Evolutionary conservation across 176 grass and related monocot species (phyloP).

Genomic region (Oryza meyeriana): DNA sequence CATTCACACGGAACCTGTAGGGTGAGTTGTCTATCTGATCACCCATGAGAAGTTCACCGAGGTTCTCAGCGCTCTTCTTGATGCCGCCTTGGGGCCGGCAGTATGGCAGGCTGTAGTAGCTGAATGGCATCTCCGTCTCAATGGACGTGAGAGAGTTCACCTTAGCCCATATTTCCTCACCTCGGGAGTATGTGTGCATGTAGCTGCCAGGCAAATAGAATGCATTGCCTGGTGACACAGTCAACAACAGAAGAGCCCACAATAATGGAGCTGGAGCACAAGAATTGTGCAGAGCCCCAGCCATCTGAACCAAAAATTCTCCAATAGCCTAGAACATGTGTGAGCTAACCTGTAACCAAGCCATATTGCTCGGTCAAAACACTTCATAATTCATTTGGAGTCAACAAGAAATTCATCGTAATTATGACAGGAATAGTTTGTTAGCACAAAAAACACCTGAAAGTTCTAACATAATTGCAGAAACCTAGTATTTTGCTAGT

Average conservation of each 20-base stretch:
- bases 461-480: neutral
- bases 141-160: conserved; percentile 91
- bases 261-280: conserved; percentile 5
- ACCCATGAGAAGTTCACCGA: conserved; percentile 88
- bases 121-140: conserved; percentile 80
- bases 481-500: neutral
- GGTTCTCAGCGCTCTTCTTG: conserved; percentile 89
- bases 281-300: neutral
- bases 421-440: neutral
- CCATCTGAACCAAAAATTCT: conserved; percentile 29
- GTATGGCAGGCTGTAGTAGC: conserved; percentile 81
- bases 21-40: conserved; percentile 90
- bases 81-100: conserved; percentile 58
- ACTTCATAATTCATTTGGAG: neutral
- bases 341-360: conserved; percentile 30
- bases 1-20: conserved; percentile 66
- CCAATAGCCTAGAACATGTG: conserved; percentile 32
- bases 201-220: conserved; percentile 91
- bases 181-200: conserved; percentile 70
- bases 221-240: conserved; percentile 31
- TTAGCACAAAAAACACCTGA: neutral
- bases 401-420: neutral
- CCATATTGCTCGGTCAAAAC: neutral
- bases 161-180: conserved; percentile 57
- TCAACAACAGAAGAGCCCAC: conserved; percentile 33